These are phyloP conservation scores for Eutreptiella sp. DNA, from an alignment of 208 protist species.

Conservation along the genomic window DNA sequence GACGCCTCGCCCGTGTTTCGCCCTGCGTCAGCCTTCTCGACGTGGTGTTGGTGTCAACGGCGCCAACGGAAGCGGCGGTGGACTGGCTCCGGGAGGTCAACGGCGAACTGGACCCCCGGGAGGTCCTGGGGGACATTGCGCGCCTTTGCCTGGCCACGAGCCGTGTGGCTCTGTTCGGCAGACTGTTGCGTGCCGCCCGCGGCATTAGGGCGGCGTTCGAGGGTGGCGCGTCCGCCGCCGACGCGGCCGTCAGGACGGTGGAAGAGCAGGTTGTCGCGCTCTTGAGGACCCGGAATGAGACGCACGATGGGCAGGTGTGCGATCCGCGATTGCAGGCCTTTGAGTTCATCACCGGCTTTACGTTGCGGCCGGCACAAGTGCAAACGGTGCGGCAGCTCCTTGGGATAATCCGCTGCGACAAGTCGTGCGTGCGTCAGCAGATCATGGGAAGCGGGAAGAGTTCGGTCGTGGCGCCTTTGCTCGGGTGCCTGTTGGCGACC, in stretches of 20 bases:
- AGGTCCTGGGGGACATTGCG: no score
- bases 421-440: slow-evolving; percentile 26
- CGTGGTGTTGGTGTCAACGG: no score
- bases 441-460: slow-evolving; percentile 38
- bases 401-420: background rate
- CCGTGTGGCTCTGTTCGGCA: no score
- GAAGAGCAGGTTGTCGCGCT: slow-evolving; percentile 16
- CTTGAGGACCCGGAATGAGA: background rate
- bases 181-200: no score
- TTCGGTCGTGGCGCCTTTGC: slow-evolving; percentile 27
- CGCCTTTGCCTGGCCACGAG: no score
- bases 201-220: no score
- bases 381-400: background rate
- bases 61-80: no score
- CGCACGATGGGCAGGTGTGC: slow-evolving; percentile 6
- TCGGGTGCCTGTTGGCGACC: slow-evolving; percentile 22
- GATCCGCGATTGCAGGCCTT: slow-evolving; percentile 34
- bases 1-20: no score
- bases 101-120: no score
- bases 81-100: no score
- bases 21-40: no score
- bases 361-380: slow-evolving; percentile 24
- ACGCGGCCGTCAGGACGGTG: background rate
- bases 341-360: slow-evolving; percentile 28
- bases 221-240: no score